These are phyloP conservation scores for Leucoagaricus sp. DNA, from an alignment of 1,284 basidiomycete genomes.

Conservation along the genomic window DNA sequence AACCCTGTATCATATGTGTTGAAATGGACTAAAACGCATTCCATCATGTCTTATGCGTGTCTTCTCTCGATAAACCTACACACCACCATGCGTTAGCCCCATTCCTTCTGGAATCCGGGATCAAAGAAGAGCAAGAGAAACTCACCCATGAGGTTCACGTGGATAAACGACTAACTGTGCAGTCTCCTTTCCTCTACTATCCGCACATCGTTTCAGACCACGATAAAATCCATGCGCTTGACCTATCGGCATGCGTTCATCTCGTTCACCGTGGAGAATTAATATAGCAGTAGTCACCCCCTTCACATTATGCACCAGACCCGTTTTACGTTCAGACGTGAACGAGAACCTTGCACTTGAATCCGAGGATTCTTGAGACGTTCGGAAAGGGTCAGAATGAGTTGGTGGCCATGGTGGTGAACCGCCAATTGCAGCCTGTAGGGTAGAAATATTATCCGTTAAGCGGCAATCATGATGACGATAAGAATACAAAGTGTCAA, in stretches of 20 bases:
- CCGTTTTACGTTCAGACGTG: conserved; percentile 21
- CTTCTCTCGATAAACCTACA: conserved; percentile 30
- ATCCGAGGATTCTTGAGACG: no score
- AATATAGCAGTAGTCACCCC: conserved; percentile 30
- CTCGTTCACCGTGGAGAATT: conserved; percentile 33
- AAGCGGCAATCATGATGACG: no score
- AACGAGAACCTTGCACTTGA: no score
- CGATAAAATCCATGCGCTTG: conserved; percentile 32
- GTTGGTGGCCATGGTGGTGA: conserved; percentile 26
- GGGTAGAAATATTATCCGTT: background rate
- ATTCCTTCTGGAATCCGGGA: background rate
- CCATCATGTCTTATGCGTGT: conserved; percentile 30
- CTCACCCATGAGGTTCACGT: conserved; percentile 35
- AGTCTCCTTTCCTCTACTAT: conserved; percentile 26
- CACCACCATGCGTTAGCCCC: background rate
- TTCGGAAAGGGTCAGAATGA: conserved; percentile 3
- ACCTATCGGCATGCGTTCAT: conserved; percentile 30
- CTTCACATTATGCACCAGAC: conserved; percentile 29
- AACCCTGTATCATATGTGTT: conserved; percentile 18
- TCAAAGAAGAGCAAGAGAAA: conserved; percentile 1
- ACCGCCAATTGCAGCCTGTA: conserved; percentile 18
- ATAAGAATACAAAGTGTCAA: background rate
- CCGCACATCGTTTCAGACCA: conserved; percentile 29
- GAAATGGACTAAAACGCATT: conserved; percentile 27
- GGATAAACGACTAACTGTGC: conserved; percentile 32